These are phyloP conservation scores for Aspergillus tanneri DNA, from an alignment of 2,329 filamentous ascomycete species.

Conservation along the genomic window DNA sequence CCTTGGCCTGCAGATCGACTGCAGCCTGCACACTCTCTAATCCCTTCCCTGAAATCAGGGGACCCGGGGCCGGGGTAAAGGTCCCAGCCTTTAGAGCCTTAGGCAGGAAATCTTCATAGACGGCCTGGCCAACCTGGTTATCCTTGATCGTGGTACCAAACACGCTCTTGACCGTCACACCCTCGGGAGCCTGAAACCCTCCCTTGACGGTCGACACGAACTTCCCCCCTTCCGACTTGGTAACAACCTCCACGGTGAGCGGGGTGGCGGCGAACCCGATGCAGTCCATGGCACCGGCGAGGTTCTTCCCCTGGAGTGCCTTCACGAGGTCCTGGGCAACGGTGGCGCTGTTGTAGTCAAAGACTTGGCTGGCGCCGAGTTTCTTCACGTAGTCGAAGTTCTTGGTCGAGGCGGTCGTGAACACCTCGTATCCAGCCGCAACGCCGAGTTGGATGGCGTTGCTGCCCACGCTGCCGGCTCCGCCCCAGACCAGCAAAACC, in stretches of 20 bases:
- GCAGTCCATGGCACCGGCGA: constrained; percentile 9
- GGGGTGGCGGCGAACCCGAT: background rate
- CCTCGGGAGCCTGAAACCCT: constrained; percentile 11
- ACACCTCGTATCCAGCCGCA: constrained; percentile 15
- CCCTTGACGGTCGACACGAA: constrained; percentile 17
- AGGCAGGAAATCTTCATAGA: constrained; percentile 33
- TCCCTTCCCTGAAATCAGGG: constrained; percentile 22
- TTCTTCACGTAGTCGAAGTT: constrained; percentile 31
- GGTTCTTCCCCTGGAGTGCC: constrained; percentile 13
- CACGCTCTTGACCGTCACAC: constrained; percentile 25
- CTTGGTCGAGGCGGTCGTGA: constrained; percentile 13
- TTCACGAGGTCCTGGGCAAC: constrained; percentile 15
- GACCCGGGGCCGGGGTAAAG: constrained; percentile 29
- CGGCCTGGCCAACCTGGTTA: constrained; percentile 28
- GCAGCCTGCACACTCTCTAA: constrained; percentile 25
- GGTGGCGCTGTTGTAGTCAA: constrained; percentile 43
- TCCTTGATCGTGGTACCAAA: constrained; percentile 23
- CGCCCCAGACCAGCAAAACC: constrained; percentile 28
- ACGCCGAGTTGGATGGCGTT: constrained; percentile 15
- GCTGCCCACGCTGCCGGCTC: constrained; percentile 16
- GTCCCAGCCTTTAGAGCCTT: constrained; percentile 35
- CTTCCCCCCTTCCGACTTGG: constrained; percentile 15
- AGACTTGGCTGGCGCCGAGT: constrained; percentile 47
- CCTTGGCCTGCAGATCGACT: constrained; percentile 20
- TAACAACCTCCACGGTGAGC: constrained; percentile 13